phyloP scores from a whole-genome alignment of 345 rosid species.

The Iberis pinnata region DNA sequence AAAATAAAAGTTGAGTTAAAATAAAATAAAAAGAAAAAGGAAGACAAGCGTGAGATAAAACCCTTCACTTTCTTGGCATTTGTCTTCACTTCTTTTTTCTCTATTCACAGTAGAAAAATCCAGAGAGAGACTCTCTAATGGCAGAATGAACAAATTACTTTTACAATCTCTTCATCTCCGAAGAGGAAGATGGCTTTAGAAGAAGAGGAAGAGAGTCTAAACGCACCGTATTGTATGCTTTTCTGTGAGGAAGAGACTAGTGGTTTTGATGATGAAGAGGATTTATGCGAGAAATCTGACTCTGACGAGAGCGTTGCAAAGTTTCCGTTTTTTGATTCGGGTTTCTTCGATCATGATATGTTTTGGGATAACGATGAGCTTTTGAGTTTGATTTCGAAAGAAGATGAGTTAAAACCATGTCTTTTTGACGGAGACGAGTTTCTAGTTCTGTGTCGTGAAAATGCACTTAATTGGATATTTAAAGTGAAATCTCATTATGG shows the following conservation, averaged over 20 bases:
- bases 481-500: conserved; percentile 57
- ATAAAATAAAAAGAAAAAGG: neutral
- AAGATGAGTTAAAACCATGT: conserved; percentile 41
- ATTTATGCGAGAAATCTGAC: conserved; percentile 24
- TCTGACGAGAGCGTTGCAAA: conserved; percentile 9
- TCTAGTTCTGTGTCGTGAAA: conserved; percentile 36
- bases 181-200: conserved; percentile 58
- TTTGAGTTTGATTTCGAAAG: conserved; percentile 43
- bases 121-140: conserved; percentile 27
- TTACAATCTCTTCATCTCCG: conserved; percentile 35
- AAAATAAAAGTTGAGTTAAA: neutral
- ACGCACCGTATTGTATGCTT: conserved; percentile 38
- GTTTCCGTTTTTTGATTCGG: conserved; percentile 31
- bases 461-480: conserved; percentile 70
- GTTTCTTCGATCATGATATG: conserved; percentile 43
- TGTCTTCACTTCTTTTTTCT: conserved; percentile 11
- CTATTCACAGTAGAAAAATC: conserved; percentile 13
- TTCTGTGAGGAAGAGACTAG: conserved; percentile 60
- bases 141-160: conserved; percentile 47
- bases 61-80: conserved; percentile 41
- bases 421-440: conserved; percentile 19
- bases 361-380: conserved; percentile 65
- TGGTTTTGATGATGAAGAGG: conserved; percentile 19
- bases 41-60: conserved; percentile 57
- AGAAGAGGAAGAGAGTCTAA: conserved; percentile 30